Conservation (phyloP, 768 basidiomycete species). For the Termitomyces titanicus region DNA sequence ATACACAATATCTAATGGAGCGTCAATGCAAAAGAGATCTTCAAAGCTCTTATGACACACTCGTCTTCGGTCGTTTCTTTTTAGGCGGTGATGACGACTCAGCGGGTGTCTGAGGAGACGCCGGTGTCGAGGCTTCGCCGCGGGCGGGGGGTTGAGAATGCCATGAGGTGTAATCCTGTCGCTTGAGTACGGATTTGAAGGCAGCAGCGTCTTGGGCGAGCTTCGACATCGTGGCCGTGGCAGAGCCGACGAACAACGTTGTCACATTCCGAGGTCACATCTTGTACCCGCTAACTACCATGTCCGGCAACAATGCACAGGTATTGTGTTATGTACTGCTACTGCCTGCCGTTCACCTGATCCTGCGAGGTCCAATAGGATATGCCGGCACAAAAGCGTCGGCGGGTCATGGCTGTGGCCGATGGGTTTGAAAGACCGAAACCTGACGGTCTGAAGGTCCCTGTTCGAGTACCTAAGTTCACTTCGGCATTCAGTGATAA, state of each 20-base stretch:
- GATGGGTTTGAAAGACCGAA: slow-evolving; percentile 15
- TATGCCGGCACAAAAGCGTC: slow-evolving; percentile 14
- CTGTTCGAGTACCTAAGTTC: slow-evolving; percentile 13
- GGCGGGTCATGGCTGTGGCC: slow-evolving; percentile 13
- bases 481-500: slow-evolving; percentile 12
- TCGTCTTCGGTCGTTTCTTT: slow-evolving; percentile 66
- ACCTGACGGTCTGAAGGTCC: slow-evolving; percentile 7
- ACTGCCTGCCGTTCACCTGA: neutral
- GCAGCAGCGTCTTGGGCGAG: slow-evolving; percentile 68
- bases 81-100: slow-evolving; percentile 31
- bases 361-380: slow-evolving; percentile 1
- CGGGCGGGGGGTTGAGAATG: slow-evolving; percentile 55
- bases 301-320: slow-evolving; percentile 8
- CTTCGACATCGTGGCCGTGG: slow-evolving; percentile 51
- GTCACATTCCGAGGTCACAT: slow-evolving; percentile 17
- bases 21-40: slow-evolving; percentile 13
- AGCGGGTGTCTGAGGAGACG: slow-evolving; percentile 17
- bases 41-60: slow-evolving; percentile 33
- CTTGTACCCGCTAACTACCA: slow-evolving; percentile 3
- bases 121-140: slow-evolving; percentile 1
- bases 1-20: slow-evolving; percentile 62
- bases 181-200: slow-evolving; percentile 61
- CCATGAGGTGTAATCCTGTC: slow-evolving; percentile 74
- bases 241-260: neutral
- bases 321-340: neutral